Percentiles rank a stretch among this genome's conserved stretches.
Evolutionary conservation across 2,329 filamentous ascomycete species (phyloP).

Genomic region (Colletotrichum sp.): DNA sequence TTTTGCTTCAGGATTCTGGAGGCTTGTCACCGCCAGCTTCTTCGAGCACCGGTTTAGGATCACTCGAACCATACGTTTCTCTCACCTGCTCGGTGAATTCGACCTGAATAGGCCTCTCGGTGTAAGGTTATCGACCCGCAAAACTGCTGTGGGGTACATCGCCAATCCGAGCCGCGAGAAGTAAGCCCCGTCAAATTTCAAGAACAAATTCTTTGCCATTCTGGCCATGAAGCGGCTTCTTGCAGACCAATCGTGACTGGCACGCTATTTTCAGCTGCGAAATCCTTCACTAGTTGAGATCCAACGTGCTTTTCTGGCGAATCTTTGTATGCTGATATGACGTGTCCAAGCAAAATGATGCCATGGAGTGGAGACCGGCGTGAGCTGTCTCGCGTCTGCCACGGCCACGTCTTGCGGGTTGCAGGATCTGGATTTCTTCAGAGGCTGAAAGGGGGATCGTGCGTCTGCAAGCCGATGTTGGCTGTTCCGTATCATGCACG

Average conservation of each 20-base stretch:
- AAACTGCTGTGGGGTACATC: background rate
- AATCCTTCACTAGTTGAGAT: background rate
- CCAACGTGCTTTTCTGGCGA: background rate
- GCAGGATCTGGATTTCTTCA: background rate
- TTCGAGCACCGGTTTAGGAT: background rate
- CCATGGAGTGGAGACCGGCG: background rate
- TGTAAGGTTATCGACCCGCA: too few species aligned
- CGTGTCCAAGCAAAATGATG: background rate
- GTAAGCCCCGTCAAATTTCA: background rate
- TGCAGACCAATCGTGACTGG: background rate
- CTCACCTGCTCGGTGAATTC: background rate
- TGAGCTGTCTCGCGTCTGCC: background rate
- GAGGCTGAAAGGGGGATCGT: background rate
- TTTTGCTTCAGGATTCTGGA: background rate
- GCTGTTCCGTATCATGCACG: background rate
- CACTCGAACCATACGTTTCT: too few species aligned
- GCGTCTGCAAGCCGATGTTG: accelerated
- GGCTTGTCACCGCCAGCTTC: background rate
- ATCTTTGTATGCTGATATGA: background rate
- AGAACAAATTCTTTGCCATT: background rate
- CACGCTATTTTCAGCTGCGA: background rate
- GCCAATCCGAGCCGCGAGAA: background rate
- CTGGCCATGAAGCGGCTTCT: background rate
- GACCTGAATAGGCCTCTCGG: accelerated
- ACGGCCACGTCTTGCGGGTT: background rate